Conservation (phyloP, 192 early-diverging fungal species). For the Gaertneriomyces sp. region DNA sequence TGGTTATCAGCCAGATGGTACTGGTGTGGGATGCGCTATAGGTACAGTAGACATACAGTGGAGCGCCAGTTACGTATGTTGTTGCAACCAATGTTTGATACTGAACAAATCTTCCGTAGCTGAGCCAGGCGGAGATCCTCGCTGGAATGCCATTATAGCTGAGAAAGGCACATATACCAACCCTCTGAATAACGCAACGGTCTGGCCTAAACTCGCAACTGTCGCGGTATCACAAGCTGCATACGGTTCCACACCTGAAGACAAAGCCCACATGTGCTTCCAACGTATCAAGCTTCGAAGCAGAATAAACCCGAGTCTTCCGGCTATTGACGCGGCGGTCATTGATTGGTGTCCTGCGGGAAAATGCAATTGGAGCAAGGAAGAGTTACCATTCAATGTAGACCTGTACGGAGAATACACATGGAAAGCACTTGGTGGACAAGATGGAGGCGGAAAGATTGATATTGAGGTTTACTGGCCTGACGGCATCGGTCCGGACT, state of each 20-base stretch:
- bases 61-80: neutral
- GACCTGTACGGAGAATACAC: constrained; percentile 41
- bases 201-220: constrained; percentile 28
- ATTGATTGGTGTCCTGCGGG: constrained; percentile 40
- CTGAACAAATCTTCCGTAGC: no score
- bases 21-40: constrained; percentile 41
- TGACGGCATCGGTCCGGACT: constrained; percentile 7
- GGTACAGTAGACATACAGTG: constrained; percentile 20
- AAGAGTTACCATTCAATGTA: constrained; percentile 27
- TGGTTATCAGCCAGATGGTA: constrained; percentile 32
- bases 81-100: no score
- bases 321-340: constrained; percentile 20
- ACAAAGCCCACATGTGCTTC: constrained; percentile 28
- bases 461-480: constrained; percentile 33
- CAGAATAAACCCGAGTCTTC: neutral
- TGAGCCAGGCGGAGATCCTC: constrained; percentile 33
- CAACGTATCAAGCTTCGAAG: constrained; percentile 27
- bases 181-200: constrained; percentile 22
- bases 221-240: constrained; percentile 37
- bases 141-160: constrained; percentile 34
- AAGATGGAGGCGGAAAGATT: constrained; percentile 17
- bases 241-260: constrained; percentile 9
- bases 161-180: constrained; percentile 18
- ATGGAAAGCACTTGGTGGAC: constrained; percentile 31
- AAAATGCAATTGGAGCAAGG: constrained; percentile 29